Evolutionary conservation across 257 asterid species (phyloP).

Genomic region (Schizonepeta tenuifolia): DNA sequence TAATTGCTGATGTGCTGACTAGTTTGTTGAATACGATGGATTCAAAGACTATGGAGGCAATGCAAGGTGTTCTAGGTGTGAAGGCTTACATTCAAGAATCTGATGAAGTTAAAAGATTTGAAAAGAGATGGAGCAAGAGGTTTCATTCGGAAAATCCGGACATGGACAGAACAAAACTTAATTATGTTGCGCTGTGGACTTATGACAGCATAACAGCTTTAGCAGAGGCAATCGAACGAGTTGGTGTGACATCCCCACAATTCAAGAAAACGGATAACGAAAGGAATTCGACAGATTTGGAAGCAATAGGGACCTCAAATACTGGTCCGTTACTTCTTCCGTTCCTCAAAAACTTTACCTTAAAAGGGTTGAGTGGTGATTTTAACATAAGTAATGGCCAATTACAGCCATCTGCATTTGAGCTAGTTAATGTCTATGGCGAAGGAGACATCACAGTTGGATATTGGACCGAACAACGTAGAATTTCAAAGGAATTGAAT

Average conservation of each 20-base stretch:
- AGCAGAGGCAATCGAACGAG: constrained; percentile 42
- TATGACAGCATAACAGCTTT: constrained; percentile 47
- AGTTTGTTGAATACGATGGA: constrained; percentile 17
- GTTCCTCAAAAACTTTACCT: constrained; percentile 31
- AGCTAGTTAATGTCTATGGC: constrained; percentile 54
- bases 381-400: constrained; percentile 44
- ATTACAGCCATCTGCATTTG: constrained; percentile 40
- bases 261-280: constrained; percentile 12
- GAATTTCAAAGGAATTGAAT: constrained; percentile 24
- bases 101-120: constrained; percentile 2
- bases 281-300: constrained; percentile 40
- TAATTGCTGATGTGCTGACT: constrained; percentile 40
- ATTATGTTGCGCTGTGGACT: constrained; percentile 53
- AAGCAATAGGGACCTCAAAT: constrained; percentile 43
- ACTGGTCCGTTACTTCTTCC: constrained; percentile 41
- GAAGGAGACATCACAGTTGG: constrained; percentile 26
- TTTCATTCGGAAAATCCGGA: constrained; percentile 49
- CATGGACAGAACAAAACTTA: constrained; percentile 35
- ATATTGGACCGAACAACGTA: constrained; percentile 10
- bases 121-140: constrained; percentile 17
- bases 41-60: constrained; percentile 32
- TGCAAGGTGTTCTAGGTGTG: constrained; percentile 63
- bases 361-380: constrained; percentile 55
- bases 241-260: constrained; percentile 20
- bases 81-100: constrained; percentile 45